These are phyloP conservation scores for Umbelopsis sp. DNA, from an alignment of 192 early-diverging fungal genomes.

Conservation along the genomic window DNA sequence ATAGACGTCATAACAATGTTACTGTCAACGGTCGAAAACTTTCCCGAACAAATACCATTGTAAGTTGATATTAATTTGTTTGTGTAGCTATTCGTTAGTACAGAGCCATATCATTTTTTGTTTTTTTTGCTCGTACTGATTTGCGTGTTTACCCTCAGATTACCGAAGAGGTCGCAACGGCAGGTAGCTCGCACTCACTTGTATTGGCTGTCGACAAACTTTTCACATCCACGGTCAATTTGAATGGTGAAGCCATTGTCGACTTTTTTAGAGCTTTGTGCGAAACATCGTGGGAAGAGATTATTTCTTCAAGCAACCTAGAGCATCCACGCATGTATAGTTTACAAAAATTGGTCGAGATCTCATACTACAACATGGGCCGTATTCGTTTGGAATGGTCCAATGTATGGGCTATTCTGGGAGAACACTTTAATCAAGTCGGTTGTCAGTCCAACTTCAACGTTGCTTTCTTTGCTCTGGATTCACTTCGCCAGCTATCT, in stretches of 20 bases:
- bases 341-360: slow-evolving; percentile 93
- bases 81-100: too few relatives aligned
- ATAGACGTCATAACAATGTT: slow-evolving; percentile 16
- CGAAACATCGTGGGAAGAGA: slow-evolving; percentile 86
- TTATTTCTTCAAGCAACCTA: slow-evolving; percentile 60
- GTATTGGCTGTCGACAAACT: slow-evolving; percentile 84
- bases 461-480: slow-evolving; percentile 87
- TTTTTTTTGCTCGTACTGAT: neutral
- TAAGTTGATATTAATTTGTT: neutral
- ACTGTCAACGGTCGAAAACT: slow-evolving; percentile 7
- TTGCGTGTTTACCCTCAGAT: neutral
- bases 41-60: slow-evolving; percentile 16
- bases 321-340: slow-evolving; percentile 85
- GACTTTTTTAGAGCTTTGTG: slow-evolving; percentile 89
- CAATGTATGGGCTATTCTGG: slow-evolving; percentile 85
- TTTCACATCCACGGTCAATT: slow-evolving; percentile 76
- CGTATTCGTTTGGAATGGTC: slow-evolving; percentile 96
- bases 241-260: slow-evolving; percentile 82
- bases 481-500: slow-evolving; percentile 87
- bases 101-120: neutral
- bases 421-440: slow-evolving; percentile 83
- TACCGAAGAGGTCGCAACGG: slow-evolving; percentile 50
- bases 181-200: slow-evolving; percentile 67
- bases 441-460: slow-evolving; percentile 83
- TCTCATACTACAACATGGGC: slow-evolving; percentile 96